A percentile compares a stretch with the other conserved stretches of the same genome.
Evolutionary conservation across 2,329 filamentous ascomycete genomes (phyloP).

Genomic region (Stagonosporopsis rhizophila): DNA sequence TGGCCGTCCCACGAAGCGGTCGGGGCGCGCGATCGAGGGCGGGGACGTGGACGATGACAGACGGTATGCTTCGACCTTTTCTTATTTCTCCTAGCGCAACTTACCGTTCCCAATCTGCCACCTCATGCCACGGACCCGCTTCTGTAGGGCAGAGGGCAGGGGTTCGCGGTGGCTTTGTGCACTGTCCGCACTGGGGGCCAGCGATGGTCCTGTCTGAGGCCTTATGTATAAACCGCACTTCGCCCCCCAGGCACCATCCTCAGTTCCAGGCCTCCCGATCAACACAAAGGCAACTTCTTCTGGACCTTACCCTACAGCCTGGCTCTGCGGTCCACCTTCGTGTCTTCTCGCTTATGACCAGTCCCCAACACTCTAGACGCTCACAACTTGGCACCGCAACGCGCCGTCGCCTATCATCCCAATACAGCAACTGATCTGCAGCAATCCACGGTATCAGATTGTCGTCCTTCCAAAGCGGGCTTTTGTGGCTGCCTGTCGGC

Average conservation of each 20-base stretch:
- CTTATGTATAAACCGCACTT: slow-evolving; percentile 49
- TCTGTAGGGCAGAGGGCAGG: slow-evolving; percentile 45
- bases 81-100: slow-evolving; percentile 49
- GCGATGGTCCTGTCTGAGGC: slow-evolving; percentile 30
- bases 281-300: slow-evolving; percentile 34
- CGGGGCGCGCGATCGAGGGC: slow-evolving; percentile 50
- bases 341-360: slow-evolving; percentile 27
- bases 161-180: slow-evolving; percentile 43
- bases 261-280: slow-evolving; percentile 45
- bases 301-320: slow-evolving; percentile 24
- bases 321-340: slow-evolving; percentile 17
- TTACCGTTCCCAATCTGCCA: slow-evolving; percentile 45
- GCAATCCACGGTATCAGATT: slow-evolving; percentile 6
- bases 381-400: slow-evolving; percentile 29
- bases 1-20: slow-evolving; percentile 41
- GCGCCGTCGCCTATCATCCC: slow-evolving; percentile 34
- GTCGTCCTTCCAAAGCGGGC: slow-evolving; percentile 6
- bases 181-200: slow-evolving; percentile 41
- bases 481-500: slow-evolving; percentile 16
- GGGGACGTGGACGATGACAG: slow-evolving; percentile 40
- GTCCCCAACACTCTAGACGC: slow-evolving; percentile 40
- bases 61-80: slow-evolving; percentile 39
- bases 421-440: slow-evolving; percentile 37
- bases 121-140: slow-evolving; percentile 42
- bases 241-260: slow-evolving; percentile 40